Evolutionary conservation across 176 grass and related monocot species (phyloP).

Genomic region (Lolium rigidum): DNA sequence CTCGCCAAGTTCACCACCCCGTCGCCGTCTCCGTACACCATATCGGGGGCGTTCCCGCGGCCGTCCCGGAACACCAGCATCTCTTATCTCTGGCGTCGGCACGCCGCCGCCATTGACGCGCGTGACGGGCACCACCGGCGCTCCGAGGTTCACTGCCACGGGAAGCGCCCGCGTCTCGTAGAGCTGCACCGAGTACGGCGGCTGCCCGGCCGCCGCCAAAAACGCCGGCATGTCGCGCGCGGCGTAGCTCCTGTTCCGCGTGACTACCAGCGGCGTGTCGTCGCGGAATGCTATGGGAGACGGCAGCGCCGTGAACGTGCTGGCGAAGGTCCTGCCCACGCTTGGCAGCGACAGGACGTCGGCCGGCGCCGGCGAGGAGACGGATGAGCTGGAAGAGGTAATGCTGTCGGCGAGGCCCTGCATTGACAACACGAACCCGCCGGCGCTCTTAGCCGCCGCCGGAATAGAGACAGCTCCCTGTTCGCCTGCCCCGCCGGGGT

Average conservation of each 20-base stretch:
- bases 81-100: slow-evolving; percentile 14
- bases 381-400: not conserved
- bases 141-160: not conserved
- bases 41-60: not conserved
- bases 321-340: slow-evolving; percentile 2
- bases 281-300: slow-evolving; percentile 8
- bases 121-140: slow-evolving; percentile 15
- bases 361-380: not conserved
- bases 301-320: not conserved
- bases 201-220: not conserved
- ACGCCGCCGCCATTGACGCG: slow-evolving; percentile 16
- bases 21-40: slow-evolving; percentile 24
- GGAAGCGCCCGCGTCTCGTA: slow-evolving; percentile 28
- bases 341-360: not conserved
- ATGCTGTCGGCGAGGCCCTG: not conserved
- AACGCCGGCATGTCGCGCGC: slow-evolving; percentile 18
- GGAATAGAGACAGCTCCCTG: slow-evolving; percentile 5
- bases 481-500: slow-evolving; percentile 28
- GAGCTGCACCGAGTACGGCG: not conserved
- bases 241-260: slow-evolving; percentile 9
- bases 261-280: slow-evolving; percentile 35
- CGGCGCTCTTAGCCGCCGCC: not conserved
- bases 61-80: slow-evolving; percentile 26
- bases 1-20: slow-evolving; percentile 17
- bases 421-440: not conserved